These are phyloP conservation scores for Huntiella decipiens DNA, from an alignment of 2,329 filamentous ascomycete species.

Conservation along the genomic window DNA sequence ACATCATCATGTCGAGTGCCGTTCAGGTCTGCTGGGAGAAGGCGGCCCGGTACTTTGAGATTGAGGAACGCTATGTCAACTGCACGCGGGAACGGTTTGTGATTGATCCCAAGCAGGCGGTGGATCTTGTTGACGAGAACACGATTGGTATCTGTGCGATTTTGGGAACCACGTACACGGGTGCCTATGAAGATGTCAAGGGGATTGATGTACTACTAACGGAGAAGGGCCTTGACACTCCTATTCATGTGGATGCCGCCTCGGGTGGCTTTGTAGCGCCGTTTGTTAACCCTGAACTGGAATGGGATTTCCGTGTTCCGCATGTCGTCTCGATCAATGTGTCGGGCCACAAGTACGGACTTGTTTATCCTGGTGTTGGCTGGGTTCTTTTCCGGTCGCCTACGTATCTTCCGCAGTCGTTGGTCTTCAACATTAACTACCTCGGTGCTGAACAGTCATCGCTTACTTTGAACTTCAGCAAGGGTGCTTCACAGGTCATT, in stretches of 20 bases:
- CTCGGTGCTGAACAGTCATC: conserved; percentile 87
- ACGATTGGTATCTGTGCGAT: conserved; percentile 86
- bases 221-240: conserved; percentile 54
- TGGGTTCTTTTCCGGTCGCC: conserved; percentile 82
- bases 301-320: conserved; percentile 83
- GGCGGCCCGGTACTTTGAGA: conserved; percentile 71
- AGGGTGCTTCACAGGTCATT: conserved; percentile 84
- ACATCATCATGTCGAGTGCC: conserved; percentile 83
- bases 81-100: conserved; percentile 43
- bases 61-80: conserved; percentile 69
- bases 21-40: conserved; percentile 98
- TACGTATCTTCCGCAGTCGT: conserved; percentile 69
- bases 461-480: conserved; percentile 94
- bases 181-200: conserved; percentile 83
- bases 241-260: conserved; percentile 88
- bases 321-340: conserved; percentile 89
- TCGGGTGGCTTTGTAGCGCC: conserved; percentile 85
- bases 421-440: conserved; percentile 99
- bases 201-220: conserved; percentile 73
- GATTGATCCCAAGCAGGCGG: conserved; percentile 43
- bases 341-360: conserved; percentile 68
- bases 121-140: conserved; percentile 44
- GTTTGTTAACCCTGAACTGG: conserved; percentile 64
- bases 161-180: conserved; percentile 77
- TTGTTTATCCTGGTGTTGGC: conserved; percentile 77